Percentiles rank a stretch among this genome's conserved stretches.
phyloP scores from a whole-genome alignment of 2,329 filamentous ascomycete species.

The Sordariomycetes sp. region DNA sequence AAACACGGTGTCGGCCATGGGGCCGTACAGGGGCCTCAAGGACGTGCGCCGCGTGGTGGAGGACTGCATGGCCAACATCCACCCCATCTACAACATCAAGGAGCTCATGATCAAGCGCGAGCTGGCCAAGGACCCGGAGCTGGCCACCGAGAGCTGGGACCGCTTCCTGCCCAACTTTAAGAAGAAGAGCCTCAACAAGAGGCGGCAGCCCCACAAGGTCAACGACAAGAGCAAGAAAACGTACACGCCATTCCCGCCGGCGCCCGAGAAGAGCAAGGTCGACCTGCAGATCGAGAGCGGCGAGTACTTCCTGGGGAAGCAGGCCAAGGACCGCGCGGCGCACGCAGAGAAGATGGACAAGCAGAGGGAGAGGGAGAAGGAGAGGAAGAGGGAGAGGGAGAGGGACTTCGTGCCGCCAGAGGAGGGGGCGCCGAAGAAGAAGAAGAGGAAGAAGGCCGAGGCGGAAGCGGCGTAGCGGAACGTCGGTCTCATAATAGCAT shows the following conservation, averaged over 20 bases:
- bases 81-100: constrained; percentile 74
- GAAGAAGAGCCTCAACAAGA: constrained; percentile 79
- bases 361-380: constrained; percentile 78
- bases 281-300: constrained; percentile 96
- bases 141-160: constrained; percentile 87
- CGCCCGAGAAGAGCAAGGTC: constrained; percentile 97
- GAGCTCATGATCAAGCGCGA: constrained; percentile 91
- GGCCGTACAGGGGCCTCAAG: constrained; percentile 84
- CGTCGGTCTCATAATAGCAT: not conserved
- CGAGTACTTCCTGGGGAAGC: constrained; percentile 91
- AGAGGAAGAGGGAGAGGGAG: constrained; percentile 76
- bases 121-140: constrained; percentile 76
- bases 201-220: constrained; percentile 72
- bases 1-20: constrained; percentile 90
- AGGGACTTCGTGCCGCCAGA: constrained; percentile 81
- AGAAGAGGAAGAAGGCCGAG: constrained; percentile 41
- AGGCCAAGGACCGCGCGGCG: constrained; percentile 75
- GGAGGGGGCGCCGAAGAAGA: constrained; percentile 56
- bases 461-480: constrained; percentile 15
- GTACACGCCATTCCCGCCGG: constrained; percentile 95
- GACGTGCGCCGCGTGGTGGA: constrained; percentile 82
- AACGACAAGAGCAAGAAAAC: constrained; percentile 88
- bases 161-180: constrained; percentile 96
- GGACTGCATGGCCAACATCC: constrained; percentile 95
- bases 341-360: constrained; percentile 74